Conservation (phyloP, 2,329 filamentous ascomycete species). For the Diaporthe amygdali region DNA sequence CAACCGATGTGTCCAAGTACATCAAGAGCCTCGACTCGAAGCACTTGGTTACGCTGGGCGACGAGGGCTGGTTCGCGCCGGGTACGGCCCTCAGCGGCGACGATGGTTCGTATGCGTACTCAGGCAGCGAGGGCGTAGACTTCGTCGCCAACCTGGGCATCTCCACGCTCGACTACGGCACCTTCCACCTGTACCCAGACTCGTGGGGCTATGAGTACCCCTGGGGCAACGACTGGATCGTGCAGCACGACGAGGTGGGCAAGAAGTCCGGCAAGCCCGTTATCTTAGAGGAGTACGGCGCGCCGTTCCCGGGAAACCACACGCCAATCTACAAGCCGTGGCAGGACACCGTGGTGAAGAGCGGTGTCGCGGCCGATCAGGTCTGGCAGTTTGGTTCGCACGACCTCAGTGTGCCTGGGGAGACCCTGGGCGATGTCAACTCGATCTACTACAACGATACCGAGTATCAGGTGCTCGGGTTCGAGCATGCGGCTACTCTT, state of each 20-base stretch:
- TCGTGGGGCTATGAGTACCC: constrained; percentile 26
- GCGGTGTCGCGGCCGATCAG: constrained; percentile 24
- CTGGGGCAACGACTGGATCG: constrained; percentile 23
- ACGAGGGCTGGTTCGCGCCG: constrained; percentile 48
- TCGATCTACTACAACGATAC: constrained; percentile 22
- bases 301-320: constrained; percentile 22
- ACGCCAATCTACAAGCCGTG: constrained; percentile 22
- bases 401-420: constrained; percentile 16
- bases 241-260: constrained; percentile 21
- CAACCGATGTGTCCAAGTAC: constrained; percentile 59
- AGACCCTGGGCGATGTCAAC: constrained; percentile 18
- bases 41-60: constrained; percentile 68
- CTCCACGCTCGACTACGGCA: constrained; percentile 56
- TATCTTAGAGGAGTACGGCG: constrained; percentile 26
- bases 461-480: constrained; percentile 20
- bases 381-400: constrained; percentile 26
- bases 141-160: constrained; percentile 57
- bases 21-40: constrained; percentile 65
- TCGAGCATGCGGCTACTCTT: constrained; percentile 19
- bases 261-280: constrained; percentile 22
- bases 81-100: constrained; percentile 32
- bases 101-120: constrained; percentile 52
- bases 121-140: constrained; percentile 55
- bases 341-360: constrained; percentile 24
- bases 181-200: constrained; percentile 44